Evolutionary conservation across 257 asterid species (phyloP).

Genomic region (Solanum pimpinellifolium): DNA sequence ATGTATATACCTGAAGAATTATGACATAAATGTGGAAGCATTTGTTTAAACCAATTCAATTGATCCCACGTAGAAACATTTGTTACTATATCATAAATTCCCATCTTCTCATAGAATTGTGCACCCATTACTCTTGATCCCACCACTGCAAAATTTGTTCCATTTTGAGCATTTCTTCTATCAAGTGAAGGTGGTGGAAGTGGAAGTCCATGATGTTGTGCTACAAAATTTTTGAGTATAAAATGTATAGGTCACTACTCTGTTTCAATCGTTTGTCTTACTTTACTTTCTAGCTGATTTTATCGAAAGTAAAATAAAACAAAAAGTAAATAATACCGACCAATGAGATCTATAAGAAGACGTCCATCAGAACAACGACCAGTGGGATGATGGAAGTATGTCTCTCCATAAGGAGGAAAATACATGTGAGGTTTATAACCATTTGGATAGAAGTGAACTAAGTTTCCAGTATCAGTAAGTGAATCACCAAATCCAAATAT

Average conservation of each 20-base stretch:
- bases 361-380: neutral
- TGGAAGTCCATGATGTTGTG: conserved; percentile 14
- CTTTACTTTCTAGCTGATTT: no score
- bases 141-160: conserved; percentile 39
- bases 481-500: conserved; percentile 7
- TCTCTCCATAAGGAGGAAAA: neutral
- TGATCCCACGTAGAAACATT: conserved; percentile 26
- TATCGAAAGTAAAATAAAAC: no score
- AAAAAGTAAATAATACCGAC: neutral
- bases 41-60: conserved; percentile 28
- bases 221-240: neutral
- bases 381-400: neutral
- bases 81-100: neutral
- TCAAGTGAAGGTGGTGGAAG: conserved; percentile 18
- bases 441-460: neutral
- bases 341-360: neutral
- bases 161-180: neutral
- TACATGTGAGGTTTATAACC: neutral
- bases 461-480: conserved; percentile 9
- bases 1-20: neutral
- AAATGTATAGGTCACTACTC: no score
- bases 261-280: no score
- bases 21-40: conserved; percentile 8
- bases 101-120: conserved; percentile 6
- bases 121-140: conserved; percentile 29